phyloP scores from a whole-genome alignment of 208 protist genomes.

The Acanthamoeba sp. region DNA sequence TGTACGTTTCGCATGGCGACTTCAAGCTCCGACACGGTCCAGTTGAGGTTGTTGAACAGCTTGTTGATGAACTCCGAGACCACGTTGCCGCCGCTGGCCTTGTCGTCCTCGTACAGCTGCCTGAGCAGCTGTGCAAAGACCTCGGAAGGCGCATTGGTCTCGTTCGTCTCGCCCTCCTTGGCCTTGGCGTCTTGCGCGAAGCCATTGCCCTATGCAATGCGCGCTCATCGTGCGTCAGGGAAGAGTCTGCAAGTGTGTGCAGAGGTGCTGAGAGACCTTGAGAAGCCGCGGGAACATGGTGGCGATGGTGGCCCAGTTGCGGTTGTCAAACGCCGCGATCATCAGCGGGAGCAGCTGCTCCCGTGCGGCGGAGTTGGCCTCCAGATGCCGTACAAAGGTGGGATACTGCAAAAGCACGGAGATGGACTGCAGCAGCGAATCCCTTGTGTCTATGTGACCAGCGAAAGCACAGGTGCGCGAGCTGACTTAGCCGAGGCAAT shows the following conservation, averaged over 20 bases:
- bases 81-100: background rate
- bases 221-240: background rate
- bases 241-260: background rate
- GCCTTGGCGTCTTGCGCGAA: conserved; percentile 54
- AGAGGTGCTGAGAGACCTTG: conserved; percentile 40
- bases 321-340: conserved; percentile 68
- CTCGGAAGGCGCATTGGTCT: background rate
- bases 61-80: conserved; percentile 75
- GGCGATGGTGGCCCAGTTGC: conserved; percentile 64
- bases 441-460: conserved; percentile 11
- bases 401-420: conserved; percentile 69
- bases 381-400: conserved; percentile 50
- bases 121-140: conserved; percentile 14
- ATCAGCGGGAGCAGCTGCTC: conserved; percentile 38
- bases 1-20: conserved; percentile 75
- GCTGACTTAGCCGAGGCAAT: background rate
- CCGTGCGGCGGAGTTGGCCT: background rate
- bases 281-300: conserved; percentile 65
- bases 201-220: background rate
- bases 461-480: background rate
- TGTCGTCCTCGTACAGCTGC: conserved; percentile 24
- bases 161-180: background rate
- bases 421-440: conserved; percentile 74
- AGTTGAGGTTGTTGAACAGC: conserved; percentile 81
- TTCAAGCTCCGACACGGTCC: conserved; percentile 78